Percentiles rank a stretch among this genome's conserved stretches.
Conservation (phyloP, 1,284 basidiomycete species). For the Sporisorium exsertum region DNA sequence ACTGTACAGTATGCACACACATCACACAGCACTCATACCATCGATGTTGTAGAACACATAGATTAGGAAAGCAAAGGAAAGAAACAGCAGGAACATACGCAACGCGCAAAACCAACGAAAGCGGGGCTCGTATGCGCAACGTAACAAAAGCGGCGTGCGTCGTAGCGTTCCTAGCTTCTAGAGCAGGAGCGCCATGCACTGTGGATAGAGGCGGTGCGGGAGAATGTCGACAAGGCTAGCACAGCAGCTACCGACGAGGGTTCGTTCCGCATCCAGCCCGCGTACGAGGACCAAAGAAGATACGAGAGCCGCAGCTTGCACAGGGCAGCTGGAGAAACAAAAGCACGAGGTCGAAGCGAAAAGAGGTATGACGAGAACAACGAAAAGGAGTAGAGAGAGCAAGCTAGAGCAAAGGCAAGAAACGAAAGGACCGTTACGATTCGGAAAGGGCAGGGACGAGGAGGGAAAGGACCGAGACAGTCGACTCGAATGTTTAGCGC, state of each 20-base stretch:
- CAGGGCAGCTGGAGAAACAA: slow-evolving; percentile 8
- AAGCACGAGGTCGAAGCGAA: neutral
- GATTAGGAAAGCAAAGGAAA: neutral
- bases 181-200: neutral
- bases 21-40: neutral
- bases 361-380: neutral
- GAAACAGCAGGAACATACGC: neutral
- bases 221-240: slow-evolving; percentile 17
- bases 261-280: neutral
- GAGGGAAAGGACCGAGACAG: neutral
- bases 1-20: neutral
- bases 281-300: neutral
- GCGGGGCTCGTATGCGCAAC: slow-evolving; percentile 7
- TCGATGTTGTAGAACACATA: neutral
- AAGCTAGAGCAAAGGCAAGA: neutral
- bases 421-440: slow-evolving; percentile 17
- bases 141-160: neutral
- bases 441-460: neutral
- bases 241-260: slow-evolving; percentile 10
- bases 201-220: neutral
- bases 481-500: slow-evolving; percentile 19
- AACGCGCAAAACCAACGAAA: neutral
- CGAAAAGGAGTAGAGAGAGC: neutral
- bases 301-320: slow-evolving; percentile 11
- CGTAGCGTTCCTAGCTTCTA: slow-evolving; percentile 1